Conservation (phyloP, 164 flowering plant genomes). For the Nelumbo lutea region DNA sequence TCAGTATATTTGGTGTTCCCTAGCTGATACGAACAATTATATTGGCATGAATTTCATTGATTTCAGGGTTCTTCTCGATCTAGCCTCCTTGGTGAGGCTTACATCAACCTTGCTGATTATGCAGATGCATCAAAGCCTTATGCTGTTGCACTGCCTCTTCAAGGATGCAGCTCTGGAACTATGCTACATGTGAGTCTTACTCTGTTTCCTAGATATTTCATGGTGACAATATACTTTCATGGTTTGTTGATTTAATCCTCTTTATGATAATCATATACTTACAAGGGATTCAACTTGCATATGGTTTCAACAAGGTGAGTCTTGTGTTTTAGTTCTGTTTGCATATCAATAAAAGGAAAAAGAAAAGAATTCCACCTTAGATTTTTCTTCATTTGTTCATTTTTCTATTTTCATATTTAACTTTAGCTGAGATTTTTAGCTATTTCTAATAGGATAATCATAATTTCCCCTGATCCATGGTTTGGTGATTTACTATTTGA, state of each 20-base stretch:
- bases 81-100: slow-evolving; percentile 87
- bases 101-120: slow-evolving; percentile 86
- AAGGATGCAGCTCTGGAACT: slow-evolving; percentile 70
- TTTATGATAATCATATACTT: background rate
- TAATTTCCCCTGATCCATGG: no score
- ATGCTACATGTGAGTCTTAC: slow-evolving; percentile 66
- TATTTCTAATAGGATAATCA: no score
- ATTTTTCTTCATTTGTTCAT: no score
- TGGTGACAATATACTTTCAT: background rate
- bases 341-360: no score
- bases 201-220: slow-evolving; percentile 1
- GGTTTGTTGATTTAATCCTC: background rate
- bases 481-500: slow-evolving; percentile 2
- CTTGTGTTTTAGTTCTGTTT: no score
- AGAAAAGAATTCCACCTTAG: no score
- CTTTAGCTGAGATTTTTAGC: no score
- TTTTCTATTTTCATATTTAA: no score
- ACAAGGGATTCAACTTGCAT: no score
- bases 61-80: slow-evolving; percentile 88
- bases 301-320: no score
- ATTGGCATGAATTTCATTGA: slow-evolving; percentile 9
- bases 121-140: slow-evolving; percentile 80
- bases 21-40: background rate
- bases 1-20: background rate
- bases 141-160: slow-evolving; percentile 65